A percentile compares a stretch with the other conserved stretches of the same genome.
Conservation (phyloP, 352 stramenopile species). For the Nothophytophthora sp. region DNA sequence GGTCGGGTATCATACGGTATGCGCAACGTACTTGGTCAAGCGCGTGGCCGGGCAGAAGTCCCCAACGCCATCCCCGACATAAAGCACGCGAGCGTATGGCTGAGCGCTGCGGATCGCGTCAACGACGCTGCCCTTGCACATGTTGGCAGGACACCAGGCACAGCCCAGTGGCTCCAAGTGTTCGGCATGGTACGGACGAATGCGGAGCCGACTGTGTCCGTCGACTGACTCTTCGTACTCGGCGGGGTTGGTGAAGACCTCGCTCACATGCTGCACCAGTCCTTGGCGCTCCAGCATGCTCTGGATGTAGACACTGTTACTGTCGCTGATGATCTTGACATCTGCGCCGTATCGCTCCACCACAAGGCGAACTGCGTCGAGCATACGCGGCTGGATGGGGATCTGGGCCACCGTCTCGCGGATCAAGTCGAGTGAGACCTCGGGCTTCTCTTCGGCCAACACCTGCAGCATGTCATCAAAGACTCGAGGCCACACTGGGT, state of each 20-base stretch:
- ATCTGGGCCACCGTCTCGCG: conserved; percentile 41
- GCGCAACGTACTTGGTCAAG: conserved; percentile 49
- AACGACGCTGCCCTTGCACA: conserved; percentile 80
- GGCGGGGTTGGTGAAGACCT: conserved; percentile 54
- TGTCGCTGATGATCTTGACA: conserved; percentile 72
- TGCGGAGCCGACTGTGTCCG: conserved; percentile 33
- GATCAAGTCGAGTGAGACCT: conserved; percentile 39
- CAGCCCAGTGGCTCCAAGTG: conserved; percentile 49
- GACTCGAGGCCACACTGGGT: conserved; percentile 51
- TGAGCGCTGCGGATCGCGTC: conserved; percentile 44
- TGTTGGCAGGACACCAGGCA: conserved; percentile 61
- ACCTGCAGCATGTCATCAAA: conserved; percentile 61
- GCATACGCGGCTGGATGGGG: conserved; percentile 58
- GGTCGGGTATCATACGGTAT: too few relatives aligned
- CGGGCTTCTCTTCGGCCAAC: conserved; percentile 34
- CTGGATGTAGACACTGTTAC: conserved; percentile 79
- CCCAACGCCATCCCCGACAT: conserved; percentile 68
- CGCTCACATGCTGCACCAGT: conserved; percentile 29
- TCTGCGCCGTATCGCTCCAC: conserved; percentile 38
- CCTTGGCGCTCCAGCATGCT: conserved; percentile 54
- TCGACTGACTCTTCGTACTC: conserved; percentile 27
- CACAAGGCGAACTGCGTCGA: conserved; percentile 57
- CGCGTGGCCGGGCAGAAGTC: conserved; percentile 62
- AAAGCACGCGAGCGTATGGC: conserved; percentile 51
- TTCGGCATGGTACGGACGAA: conserved; percentile 55